phyloP scores from a whole-genome alignment of 2,329 filamentous ascomycete species.

The Cladosporium cucumerinum region DNA sequence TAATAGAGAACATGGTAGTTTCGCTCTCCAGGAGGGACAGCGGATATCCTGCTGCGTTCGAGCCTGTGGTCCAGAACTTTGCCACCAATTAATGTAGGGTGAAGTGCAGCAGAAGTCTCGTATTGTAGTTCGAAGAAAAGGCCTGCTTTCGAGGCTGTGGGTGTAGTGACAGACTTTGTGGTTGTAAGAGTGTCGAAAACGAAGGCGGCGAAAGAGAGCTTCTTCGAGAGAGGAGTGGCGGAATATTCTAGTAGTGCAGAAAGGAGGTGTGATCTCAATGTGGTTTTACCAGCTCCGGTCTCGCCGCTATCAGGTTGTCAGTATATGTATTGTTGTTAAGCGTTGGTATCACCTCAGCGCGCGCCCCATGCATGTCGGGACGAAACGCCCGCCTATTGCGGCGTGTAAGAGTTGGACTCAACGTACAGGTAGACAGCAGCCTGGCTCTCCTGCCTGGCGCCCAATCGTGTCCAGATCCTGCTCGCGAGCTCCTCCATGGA shows the following conservation, averaged over 20 bases:
- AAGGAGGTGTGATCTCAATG: slow-evolving; percentile 82
- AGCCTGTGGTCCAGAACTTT: slow-evolving; percentile 92
- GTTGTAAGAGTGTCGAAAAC: slow-evolving; percentile 95
- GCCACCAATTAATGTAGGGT: slow-evolving; percentile 84
- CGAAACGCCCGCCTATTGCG: not conserved
- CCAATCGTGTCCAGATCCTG: slow-evolving; percentile 79
- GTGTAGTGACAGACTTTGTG: slow-evolving; percentile 93
- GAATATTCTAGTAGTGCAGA: slow-evolving; percentile 84
- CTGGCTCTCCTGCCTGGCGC: slow-evolving; percentile 88
- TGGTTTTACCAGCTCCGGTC: slow-evolving; percentile 94
- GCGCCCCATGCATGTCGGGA: not conserved
- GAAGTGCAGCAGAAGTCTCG: slow-evolving; percentile 79
- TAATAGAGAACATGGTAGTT: slow-evolving; percentile 98
- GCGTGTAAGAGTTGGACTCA: not conserved
- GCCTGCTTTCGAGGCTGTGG: slow-evolving; percentile 91
- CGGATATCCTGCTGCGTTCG: slow-evolving; percentile 84
- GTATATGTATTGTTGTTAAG: slow-evolving; percentile 1
- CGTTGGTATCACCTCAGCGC: not conserved
- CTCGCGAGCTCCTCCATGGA: slow-evolving; percentile 90
- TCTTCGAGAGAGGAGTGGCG: slow-evolving; percentile 87
- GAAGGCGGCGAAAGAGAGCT: slow-evolving; percentile 88
- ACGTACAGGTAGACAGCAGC: slow-evolving; percentile 88
- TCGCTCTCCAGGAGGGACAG: slow-evolving; percentile 90
- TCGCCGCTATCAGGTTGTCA: slow-evolving; percentile 65
- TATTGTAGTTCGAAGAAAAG: slow-evolving; percentile 97